Conservation (phyloP, 139 green algal genomes). For the Prasinococcaceae sp. region DNA sequence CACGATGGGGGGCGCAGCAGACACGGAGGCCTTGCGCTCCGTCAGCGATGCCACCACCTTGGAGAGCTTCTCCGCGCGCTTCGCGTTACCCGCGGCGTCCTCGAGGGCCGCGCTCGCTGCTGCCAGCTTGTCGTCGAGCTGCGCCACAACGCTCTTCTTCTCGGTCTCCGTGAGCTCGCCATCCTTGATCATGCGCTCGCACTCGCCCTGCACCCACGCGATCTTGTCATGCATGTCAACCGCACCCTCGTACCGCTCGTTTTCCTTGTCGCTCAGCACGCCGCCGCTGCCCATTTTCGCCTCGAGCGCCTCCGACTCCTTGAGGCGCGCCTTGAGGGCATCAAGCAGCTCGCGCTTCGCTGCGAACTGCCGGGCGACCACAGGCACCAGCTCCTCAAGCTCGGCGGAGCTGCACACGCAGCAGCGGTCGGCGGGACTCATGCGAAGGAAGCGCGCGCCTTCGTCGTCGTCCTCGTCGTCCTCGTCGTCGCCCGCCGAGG, state of each 20-base stretch:
- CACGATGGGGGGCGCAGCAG: neutral
- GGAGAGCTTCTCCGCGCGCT: conserved; percentile 1
- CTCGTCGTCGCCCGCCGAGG: neutral
- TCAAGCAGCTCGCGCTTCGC: conserved; percentile 2
- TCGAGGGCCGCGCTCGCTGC: too few species aligned
- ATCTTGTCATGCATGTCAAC: conserved; percentile 9
- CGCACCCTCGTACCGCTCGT: conserved; percentile 3
- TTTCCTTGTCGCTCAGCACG: conserved; percentile 1
- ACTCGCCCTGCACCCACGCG: neutral
- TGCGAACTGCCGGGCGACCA: neutral
- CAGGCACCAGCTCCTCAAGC: neutral
- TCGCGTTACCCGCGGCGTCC: neutral
- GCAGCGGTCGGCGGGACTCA: neutral
- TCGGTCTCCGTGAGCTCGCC: conserved; percentile 4
- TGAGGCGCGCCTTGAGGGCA: neutral
- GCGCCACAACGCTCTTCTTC: conserved; percentile 4
- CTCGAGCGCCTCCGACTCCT: neutral
- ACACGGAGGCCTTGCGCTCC: neutral
- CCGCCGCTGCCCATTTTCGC: neutral
- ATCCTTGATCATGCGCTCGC: conserved; percentile 8
- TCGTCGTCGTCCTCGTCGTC: conserved; percentile 5
- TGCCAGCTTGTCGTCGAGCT: conserved; percentile 8
- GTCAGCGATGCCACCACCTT: neutral
- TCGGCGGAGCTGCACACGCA: neutral
- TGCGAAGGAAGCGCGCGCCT: neutral